These are phyloP conservation scores for Ustilago lituana DNA, from an alignment of 1,284 basidiomycete species.

Conservation along the genomic window DNA sequence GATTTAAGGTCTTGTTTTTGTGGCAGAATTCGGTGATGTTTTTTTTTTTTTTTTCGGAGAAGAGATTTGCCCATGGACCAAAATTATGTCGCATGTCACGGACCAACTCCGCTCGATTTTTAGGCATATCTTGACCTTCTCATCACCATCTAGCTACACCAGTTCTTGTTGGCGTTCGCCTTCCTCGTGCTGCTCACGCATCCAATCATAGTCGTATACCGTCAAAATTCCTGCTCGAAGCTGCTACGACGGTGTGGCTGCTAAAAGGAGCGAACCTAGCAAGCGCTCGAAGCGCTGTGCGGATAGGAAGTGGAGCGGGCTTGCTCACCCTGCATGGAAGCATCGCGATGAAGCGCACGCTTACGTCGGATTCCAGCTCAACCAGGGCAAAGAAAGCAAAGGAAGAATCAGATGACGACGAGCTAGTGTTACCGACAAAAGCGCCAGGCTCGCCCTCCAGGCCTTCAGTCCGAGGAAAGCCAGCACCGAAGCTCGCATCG, in stretches of 20 bases:
- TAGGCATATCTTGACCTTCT: too few species aligned
- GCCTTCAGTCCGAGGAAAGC: neutral
- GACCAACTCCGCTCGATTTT: conserved; percentile 1
- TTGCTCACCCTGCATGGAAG: neutral
- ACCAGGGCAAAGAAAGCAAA: conserved; percentile 8
- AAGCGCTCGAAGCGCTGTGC: conserved; percentile 12
- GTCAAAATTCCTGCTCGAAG: neutral
- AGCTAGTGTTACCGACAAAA: conserved; percentile 2
- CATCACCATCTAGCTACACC: neutral
- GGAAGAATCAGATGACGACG: conserved; percentile 14
- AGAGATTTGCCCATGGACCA: neutral
- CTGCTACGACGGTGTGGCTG: conserved; percentile 18
- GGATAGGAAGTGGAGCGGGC: neutral
- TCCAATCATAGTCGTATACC: too few species aligned
- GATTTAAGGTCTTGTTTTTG: neutral
- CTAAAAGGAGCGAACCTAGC: neutral
- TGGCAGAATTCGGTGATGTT: neutral
- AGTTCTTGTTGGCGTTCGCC: neutral
- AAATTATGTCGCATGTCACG: conserved; percentile 6
- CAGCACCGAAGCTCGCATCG: conserved; percentile 28
- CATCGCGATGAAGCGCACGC: conserved; percentile 25
- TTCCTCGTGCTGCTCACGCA: too few species aligned
- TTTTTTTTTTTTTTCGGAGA: neutral
- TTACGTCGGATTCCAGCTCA: neutral
- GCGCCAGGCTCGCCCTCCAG: conserved; percentile 1